Percentiles rank a stretch among this genome's conserved stretches.
Conservation (phyloP, 2,329 filamentous ascomycete genomes). For the Arthrobotrys megalospora region DNA sequence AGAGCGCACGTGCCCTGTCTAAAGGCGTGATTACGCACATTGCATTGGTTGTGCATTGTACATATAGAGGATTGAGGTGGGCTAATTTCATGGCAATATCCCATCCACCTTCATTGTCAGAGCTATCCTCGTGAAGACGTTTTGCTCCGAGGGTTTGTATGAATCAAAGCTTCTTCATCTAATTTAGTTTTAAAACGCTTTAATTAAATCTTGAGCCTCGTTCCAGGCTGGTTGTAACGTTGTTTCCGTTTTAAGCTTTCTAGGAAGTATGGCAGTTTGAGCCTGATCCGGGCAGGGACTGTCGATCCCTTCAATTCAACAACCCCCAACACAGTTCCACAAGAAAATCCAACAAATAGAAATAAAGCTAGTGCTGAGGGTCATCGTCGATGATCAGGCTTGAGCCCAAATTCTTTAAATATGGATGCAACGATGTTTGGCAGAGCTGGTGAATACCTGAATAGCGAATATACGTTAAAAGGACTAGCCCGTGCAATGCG, state of each 20-base stretch:
- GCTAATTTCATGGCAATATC: neutral
- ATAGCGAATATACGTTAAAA: no score
- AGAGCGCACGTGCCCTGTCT: conserved; percentile 8
- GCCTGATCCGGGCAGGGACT: neutral
- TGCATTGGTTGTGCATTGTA: neutral
- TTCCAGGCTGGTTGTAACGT: neutral
- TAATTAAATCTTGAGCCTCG: neutral
- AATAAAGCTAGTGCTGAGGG: no score
- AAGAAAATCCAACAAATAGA: conserved; percentile 14
- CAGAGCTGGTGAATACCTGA: no score
- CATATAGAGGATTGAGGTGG: neutral
- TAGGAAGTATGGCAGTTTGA: neutral
- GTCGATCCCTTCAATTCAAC: conserved; percentile 5
- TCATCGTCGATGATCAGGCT: no score
- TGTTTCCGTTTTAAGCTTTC: conserved; percentile 23
- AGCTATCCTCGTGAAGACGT: no score
- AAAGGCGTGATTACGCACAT: conserved; percentile 20
- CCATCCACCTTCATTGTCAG: no score
- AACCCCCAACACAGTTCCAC: conserved; percentile 11
- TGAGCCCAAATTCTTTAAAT: no score
- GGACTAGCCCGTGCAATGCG: no score
- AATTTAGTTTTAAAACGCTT: no score
- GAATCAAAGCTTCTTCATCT: no score
- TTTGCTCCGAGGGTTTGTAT: neutral
- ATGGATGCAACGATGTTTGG: no score